Evolutionary conservation across 1,284 basidiomycete species (phyloP).

Genomic region (Clitocybe nebularis): DNA sequence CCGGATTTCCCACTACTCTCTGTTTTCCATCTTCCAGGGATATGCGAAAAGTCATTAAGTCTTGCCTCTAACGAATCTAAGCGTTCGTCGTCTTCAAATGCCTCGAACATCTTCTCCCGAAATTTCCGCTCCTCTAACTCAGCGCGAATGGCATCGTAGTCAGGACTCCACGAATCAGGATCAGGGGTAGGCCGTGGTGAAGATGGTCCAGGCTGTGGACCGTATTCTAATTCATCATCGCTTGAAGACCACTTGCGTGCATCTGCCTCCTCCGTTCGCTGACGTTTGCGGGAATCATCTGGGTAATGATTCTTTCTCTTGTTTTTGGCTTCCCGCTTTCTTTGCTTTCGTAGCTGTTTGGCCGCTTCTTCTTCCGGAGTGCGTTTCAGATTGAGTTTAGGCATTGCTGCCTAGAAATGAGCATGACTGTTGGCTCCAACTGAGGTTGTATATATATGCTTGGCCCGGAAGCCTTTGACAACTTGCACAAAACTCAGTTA

Average conservation of each 20-base stretch:
- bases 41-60: conserved; percentile 63
- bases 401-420: conserved; percentile 31
- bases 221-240: conserved; percentile 31
- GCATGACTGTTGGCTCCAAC: too few relatives aligned
- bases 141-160: conserved; percentile 47
- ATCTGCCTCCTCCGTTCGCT: conserved; percentile 15
- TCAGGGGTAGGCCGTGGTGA: conserved; percentile 5
- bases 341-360: conserved; percentile 46
- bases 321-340: conserved; percentile 33
- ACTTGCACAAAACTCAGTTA: too few relatives aligned
- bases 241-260: conserved; percentile 34
- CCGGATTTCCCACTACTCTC: conserved; percentile 18
- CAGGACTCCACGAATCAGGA: conserved; percentile 29
- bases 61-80: conserved; percentile 58
- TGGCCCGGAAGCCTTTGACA: too few relatives aligned
- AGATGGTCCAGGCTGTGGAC: conserved; percentile 22
- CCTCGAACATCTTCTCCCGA: conserved; percentile 65
- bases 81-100: conserved; percentile 65
- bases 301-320: conserved; percentile 20
- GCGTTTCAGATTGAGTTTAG: conserved; percentile 66
- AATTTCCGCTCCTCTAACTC: conserved; percentile 62
- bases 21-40: conserved; percentile 48
- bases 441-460: too few relatives aligned
- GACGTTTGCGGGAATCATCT: conserved; percentile 20
- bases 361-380: conserved; percentile 66